These are phyloP conservation scores for Cladobotryum mycophilum DNA, from an alignment of 2,329 filamentous ascomycete species.

Conservation along the genomic window DNA sequence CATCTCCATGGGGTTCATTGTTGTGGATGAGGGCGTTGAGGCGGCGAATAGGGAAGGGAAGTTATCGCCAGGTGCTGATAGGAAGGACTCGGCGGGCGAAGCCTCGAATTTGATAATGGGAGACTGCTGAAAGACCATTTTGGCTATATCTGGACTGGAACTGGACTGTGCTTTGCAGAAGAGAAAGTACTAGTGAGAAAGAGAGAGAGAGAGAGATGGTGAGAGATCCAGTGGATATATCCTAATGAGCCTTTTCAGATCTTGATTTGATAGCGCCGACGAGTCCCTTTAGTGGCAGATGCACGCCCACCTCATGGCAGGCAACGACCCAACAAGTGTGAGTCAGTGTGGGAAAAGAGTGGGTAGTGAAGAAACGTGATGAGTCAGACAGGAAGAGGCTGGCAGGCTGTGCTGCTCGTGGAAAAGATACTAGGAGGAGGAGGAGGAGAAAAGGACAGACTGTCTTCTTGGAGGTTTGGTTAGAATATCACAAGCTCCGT, in stretches of 20 bases:
- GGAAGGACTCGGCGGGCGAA: constrained; percentile 48
- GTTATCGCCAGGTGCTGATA: constrained; percentile 44
- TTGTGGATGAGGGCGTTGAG: constrained; percentile 25
- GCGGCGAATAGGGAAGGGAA: constrained; percentile 43
- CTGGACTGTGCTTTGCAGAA: background rate
- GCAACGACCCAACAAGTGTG: constrained; percentile 16
- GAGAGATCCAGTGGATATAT: constrained; percentile 1
- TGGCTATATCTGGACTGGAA: background rate
- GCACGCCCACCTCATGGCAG: constrained; percentile 18
- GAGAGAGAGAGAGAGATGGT: background rate
- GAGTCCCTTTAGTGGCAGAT: constrained; percentile 14
- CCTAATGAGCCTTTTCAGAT: too few relatives aligned
- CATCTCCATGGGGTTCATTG: constrained; percentile 42
- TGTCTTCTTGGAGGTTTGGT: constrained; percentile 15
- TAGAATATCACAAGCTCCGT: background rate
- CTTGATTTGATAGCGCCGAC: constrained; percentile 7
- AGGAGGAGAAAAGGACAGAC: constrained; percentile 21
- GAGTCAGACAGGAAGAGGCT: constrained; percentile 16
- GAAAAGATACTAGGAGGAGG: background rate
- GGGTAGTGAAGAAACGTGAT: constrained; percentile 6
- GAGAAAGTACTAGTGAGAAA: background rate
- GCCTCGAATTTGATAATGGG: constrained; percentile 46
- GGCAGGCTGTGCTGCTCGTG: background rate
- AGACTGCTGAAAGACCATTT: constrained; percentile 36
- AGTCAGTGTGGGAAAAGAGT: constrained; percentile 14